Evolutionary conservation across 139 green algal species (phyloP).

Genomic region (Nannochloris sp.): DNA sequence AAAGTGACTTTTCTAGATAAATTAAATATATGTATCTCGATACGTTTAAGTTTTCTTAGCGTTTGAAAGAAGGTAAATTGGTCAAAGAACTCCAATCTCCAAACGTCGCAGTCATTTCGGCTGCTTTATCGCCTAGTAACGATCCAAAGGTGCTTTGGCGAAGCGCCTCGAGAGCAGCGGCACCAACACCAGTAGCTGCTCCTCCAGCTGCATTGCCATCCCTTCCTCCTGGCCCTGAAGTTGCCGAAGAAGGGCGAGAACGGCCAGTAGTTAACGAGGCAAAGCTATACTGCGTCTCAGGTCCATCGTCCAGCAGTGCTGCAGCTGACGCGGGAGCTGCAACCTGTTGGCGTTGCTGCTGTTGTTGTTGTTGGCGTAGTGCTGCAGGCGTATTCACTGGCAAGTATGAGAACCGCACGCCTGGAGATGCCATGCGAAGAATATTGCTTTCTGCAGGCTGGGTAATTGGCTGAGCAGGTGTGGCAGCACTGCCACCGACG

Average conservation of each 20-base stretch:
- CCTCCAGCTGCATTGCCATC: too few species aligned
- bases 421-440: conserved; percentile 59
- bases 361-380: conserved; percentile 1
- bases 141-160: conserved; percentile 1
- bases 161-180: conserved; percentile 7
- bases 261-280: neutral
- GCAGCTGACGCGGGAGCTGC: neutral
- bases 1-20: too few species aligned
- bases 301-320: neutral
- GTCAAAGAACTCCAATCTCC: neutral
- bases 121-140: conserved; percentile 23
- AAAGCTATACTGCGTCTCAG: neutral
- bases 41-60: too few species aligned
- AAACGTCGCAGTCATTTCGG: conserved; percentile 17
- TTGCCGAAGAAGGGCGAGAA: neutral
- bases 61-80: neutral
- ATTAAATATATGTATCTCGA: too few species aligned
- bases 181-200: neutral
- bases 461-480: neutral
- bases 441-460: conserved; percentile 55
- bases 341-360: neutral
- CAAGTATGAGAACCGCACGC: conserved; percentile 78
- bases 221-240: neutral
- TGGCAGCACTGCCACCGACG: neutral
- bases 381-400: conserved; percentile 61